These are phyloP conservation scores for Penstemon davidsonii DNA, from an alignment of 257 asterid species.

Conservation along the genomic window DNA sequence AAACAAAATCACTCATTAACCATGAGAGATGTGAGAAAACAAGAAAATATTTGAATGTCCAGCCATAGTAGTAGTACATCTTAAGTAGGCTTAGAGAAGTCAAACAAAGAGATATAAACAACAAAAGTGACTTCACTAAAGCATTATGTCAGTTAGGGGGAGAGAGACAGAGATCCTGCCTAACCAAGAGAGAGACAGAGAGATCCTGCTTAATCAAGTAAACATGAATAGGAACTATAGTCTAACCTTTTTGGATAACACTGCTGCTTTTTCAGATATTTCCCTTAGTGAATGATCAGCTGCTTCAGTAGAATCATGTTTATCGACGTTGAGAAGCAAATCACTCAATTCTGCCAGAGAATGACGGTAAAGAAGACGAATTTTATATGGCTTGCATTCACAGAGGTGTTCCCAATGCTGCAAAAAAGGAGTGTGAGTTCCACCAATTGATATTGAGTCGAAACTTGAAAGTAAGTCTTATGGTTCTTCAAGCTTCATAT, in stretches of 20 bases:
- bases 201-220: neutral
- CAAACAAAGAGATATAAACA: neutral
- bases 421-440: conserved; percentile 37
- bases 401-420: conserved; percentile 96
- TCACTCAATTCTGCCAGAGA: conserved; percentile 72
- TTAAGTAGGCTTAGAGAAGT: neutral
- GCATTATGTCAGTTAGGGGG: too few species aligned
- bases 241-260: conserved; percentile 72
- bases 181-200: neutral
- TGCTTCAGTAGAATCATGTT: conserved; percentile 39
- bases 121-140: neutral
- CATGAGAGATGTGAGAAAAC: neutral
- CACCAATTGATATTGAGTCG: conserved; percentile 16
- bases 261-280: conserved; percentile 40
- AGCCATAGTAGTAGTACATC: neutral
- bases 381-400: conserved; percentile 81
- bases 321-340: conserved; percentile 54
- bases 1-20: conserved; percentile 7
- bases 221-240: conserved; percentile 16
- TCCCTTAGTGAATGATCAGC: conserved; percentile 41
- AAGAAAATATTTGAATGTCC: conserved; percentile 13
- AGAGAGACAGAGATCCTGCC: too few species aligned
- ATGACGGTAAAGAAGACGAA: conserved; percentile 74
- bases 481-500: conserved; percentile 26
- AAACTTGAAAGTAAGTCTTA: conserved; percentile 19